Evolutionary conservation across 805 yeast genomes (phyloP).

Genomic region (Ogataea corticis): DNA sequence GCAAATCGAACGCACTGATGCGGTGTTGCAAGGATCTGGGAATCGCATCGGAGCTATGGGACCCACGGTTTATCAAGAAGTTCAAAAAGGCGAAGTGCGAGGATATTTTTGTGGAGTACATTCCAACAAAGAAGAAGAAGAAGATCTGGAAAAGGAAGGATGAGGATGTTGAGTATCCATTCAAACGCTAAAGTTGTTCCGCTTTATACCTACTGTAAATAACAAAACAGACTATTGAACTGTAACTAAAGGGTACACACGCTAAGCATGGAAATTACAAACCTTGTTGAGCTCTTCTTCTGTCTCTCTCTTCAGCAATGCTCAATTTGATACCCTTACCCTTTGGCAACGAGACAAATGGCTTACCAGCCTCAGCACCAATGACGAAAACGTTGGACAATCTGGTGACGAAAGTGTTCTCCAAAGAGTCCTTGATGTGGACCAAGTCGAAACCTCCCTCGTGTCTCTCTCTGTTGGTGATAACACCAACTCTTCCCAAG

Average conservation of each 20-base stretch:
- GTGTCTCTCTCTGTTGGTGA: constrained; percentile 95
- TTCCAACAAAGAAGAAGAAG: constrained; percentile 78
- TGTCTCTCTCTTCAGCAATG: constrained; percentile 97
- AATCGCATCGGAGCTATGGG: constrained; percentile 97
- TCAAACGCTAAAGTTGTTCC: constrained; percentile 40
- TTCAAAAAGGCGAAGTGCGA: constrained; percentile 71
- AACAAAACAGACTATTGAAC: background rate
- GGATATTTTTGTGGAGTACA: constrained; percentile 83
- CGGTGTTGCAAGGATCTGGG: constrained; percentile 97
- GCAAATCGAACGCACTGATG: constrained; percentile 95
- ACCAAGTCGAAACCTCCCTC: constrained; percentile 98
- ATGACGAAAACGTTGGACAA: constrained; percentile 88
- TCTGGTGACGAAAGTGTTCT: constrained; percentile 95
- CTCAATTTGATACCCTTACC: constrained; percentile 98
- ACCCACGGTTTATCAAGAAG: constrained; percentile 78
- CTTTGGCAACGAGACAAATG: constrained; percentile 94
- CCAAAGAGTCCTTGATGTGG: constrained; percentile 93
- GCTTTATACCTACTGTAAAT: constrained; percentile 7
- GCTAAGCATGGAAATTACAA: constrained; percentile 35
- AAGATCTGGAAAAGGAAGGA: constrained; percentile 91
- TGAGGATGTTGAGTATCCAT: constrained; percentile 83
- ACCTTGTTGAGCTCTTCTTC: constrained; percentile 86
- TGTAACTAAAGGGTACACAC: too few relatives aligned
- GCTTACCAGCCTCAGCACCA: constrained; percentile 90
- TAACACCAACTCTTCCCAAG: constrained; percentile 97